Base-by-base conservation (phyloP, 2,329 filamentous ascomycete species). In the Aspergillus pseudonomiae region DNA sequence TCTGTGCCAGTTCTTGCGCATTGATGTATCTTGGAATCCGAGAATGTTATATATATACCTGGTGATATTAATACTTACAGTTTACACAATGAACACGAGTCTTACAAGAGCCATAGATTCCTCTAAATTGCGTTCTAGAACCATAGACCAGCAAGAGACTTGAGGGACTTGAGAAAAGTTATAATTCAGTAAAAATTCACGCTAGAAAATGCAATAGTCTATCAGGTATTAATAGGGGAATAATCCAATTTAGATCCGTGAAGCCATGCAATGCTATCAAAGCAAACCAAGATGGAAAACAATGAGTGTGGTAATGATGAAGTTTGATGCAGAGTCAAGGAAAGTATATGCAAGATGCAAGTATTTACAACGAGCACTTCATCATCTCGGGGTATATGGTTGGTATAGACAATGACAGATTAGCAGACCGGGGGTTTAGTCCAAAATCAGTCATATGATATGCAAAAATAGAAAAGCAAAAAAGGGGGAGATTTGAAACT, bases 1-100 rank as follows among this genome's bases (percentile, higher is more conserved):
- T 63, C 68, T 32, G 32, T 67, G 10, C 63, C 65, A 24, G 9
- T 64, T 34, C 59, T 63, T 32, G 52, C 41, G 34, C 50, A 64
- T 63, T 61, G 16, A 63, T 52, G 2, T 34, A n/a, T 19, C 28
- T 32, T 32, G 3, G 5, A 19, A 19, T 52, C 21, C 16, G 24
- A 19, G 5, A 30, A 26, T 10, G 16, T 11, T 6, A 30, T 11
- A 30, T 11, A 50, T 16, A 28, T 14, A 16, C 24, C 14, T 28
- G 14, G n/a, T 24, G 11, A 24, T 46, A 46, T 24, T 24, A 46
- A 24, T 24, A 3, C n/a, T 11, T 24, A 24, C 11, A 14, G 10
- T 24, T 46, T 46, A 21, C n/a, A 4, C 21, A 41, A n/a, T n/a
- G 3, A n/a, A 41, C 39, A 41, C 39, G n/a, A 19, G 39, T 41